Evolutionary conservation across 805 yeast species (phyloP), one percentile per base, ranked within the genome.

Genomic region (Suhomyces emberorum): DNA sequence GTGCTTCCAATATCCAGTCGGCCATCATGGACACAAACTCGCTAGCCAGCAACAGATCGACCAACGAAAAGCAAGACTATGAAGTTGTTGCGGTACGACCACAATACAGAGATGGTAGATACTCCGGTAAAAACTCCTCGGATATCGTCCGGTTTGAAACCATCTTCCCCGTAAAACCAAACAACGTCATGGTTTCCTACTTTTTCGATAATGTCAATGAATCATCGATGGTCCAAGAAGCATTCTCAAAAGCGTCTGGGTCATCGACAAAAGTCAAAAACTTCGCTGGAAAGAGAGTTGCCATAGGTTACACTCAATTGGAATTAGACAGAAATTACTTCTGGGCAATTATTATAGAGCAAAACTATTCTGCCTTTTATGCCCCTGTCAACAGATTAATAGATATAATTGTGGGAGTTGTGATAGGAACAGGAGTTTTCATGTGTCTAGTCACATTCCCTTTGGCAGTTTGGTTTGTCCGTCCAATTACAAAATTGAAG

Each of bases 301-400:
- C 72, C 22, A 57, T 63, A 4, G 72, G 72, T 2, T 68, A 44
- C 37, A 48, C 58, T 3, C 51, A 50, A 22, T 46, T 67, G 7
- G 47, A 40, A 11, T 23, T 68, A 12, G 63, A 63, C 34, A 15
- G 47, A 4, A 69, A 65, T 1, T 65, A 64, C 9, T 37, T 34
- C 4, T 88, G 96, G 97, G 74, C 78, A n/a, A 80, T 88, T 2
- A 59, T 80, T 0, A 77, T 88, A 4, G 81, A 81, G 45, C 95
- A 87, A 53, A 61, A 71, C 1, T 70, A 76, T 42, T 44, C 65
- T 2, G 72, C 60, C 2, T 86, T 88, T 55, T 64, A 77, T 54
- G 74, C 68, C 3, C 93, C 95, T 0, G 71, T 82, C 4, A 61
- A 70, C 15, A 74, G 71, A 43, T 60, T 88, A 27, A 72, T 81